phyloP scores from a whole-genome alignment of 139 green algal species.

The Coelastrella sp. region DNA sequence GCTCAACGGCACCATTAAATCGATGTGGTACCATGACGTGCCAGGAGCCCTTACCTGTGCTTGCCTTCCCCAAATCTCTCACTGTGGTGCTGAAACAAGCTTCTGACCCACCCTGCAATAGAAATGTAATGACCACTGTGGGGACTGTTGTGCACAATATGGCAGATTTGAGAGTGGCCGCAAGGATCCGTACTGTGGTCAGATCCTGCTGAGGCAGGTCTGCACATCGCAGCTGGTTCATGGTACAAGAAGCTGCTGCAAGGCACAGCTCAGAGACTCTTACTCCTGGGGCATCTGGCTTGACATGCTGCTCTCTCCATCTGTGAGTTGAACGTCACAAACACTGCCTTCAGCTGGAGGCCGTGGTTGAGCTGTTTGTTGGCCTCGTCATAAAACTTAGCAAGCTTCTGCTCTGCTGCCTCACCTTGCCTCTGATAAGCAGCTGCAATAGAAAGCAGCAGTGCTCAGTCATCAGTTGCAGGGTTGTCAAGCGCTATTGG shows the following conservation, averaged over 20 bases:
- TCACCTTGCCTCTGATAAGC: conserved; percentile 4
- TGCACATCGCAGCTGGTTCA: too few species aligned
- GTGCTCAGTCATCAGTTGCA: neutral
- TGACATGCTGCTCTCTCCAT: conserved; percentile 31
- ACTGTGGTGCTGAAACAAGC: neutral
- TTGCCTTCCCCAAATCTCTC: neutral
- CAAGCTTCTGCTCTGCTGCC: conserved; percentile 17
- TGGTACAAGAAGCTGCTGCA: too few species aligned
- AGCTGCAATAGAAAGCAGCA: conserved; percentile 1
- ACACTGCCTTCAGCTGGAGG: conserved; percentile 48
- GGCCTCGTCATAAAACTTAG: conserved; percentile 38
- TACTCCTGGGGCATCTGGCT: conserved; percentile 46
- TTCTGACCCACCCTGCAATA: neutral
- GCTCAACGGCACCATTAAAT: neutral
- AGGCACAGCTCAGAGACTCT: neutral
- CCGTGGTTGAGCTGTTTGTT: neutral
- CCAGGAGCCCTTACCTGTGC: neutral
- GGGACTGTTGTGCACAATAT: neutral
- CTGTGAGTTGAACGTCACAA: conserved; percentile 67
- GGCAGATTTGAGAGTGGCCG: neutral
- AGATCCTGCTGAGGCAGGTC: too few species aligned
- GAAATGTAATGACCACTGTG: too few species aligned
- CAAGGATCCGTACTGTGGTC: too few species aligned
- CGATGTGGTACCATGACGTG: too few species aligned
- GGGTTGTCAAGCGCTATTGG: neutral